Evolutionary conservation across 2,329 filamentous ascomycete genomes (phyloP).

Genomic region (Exophiala sp.): DNA sequence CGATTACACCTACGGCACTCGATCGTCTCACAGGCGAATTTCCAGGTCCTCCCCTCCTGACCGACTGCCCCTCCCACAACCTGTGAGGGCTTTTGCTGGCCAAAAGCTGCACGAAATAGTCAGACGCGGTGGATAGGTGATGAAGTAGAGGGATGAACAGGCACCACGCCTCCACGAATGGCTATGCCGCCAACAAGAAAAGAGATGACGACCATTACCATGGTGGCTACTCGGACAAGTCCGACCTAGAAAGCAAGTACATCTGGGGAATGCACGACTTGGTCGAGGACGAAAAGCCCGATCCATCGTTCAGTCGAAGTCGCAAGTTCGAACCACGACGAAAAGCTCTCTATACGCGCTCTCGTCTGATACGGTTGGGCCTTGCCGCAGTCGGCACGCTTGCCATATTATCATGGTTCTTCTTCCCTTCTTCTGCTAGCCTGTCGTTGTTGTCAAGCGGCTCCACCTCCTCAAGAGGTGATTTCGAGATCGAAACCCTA

Average conservation of each 20-base stretch:
- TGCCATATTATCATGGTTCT: constrained; percentile 61
- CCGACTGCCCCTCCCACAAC: no score
- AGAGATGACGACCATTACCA: constrained; percentile 70
- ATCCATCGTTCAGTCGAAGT: constrained; percentile 8
- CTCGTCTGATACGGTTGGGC: constrained; percentile 18
- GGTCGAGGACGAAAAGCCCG: constrained; percentile 26
- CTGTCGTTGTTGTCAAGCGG: constrained; percentile 10
- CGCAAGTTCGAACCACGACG: constrained; percentile 24
- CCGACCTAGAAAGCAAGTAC: constrained; percentile 36
- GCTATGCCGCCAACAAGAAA: constrained; percentile 65
- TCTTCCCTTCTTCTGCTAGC: constrained; percentile 72
- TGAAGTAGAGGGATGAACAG: constrained; percentile 64
- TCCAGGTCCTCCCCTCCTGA: no score
- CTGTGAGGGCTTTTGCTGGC: constrained; percentile 6
- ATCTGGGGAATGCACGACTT: constrained; percentile 23
- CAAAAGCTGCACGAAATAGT: constrained; percentile 4
- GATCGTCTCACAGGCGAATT: background rate
- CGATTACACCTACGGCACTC: background rate
- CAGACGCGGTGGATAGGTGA: constrained; percentile 14
- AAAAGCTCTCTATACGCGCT: constrained; percentile 19
- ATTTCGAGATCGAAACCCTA: constrained; percentile 85
- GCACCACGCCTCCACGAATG: constrained; percentile 81
- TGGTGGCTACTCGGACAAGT: constrained; percentile 80
- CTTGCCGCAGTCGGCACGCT: constrained; percentile 56
- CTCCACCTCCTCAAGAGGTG: constrained; percentile 35